phyloP scores from a whole-genome alignment of 73 alveolate species.

The Loxodes magnus region DNA sequence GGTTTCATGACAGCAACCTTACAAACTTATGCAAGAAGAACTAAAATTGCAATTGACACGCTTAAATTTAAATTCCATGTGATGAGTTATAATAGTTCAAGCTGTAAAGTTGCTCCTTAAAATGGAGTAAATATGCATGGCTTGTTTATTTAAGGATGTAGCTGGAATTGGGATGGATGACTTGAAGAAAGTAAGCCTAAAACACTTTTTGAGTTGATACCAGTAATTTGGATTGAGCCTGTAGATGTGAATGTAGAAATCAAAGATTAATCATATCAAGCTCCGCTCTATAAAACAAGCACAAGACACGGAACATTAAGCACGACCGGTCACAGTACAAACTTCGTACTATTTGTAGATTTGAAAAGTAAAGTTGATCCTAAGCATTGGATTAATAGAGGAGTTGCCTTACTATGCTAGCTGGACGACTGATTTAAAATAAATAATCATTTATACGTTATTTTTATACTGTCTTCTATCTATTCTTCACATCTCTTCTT shows the following conservation, averaged over 20 bases:
- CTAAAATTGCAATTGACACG: constrained; percentile 88
- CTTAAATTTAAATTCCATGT: constrained; percentile 77
- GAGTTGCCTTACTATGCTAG: constrained; percentile 89
- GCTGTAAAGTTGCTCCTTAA: constrained; percentile 57
- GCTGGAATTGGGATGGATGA: constrained; percentile 82
- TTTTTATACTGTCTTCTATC: too few species aligned
- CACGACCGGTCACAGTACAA: constrained; percentile 99
- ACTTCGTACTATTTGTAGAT: constrained; percentile 94
- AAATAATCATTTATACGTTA: too few species aligned
- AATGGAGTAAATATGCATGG: constrained; percentile 99
- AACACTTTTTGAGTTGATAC: constrained; percentile 87
- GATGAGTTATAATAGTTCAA: constrained; percentile 43
- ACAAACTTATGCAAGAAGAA: constrained; percentile 95
- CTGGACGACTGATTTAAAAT: constrained; percentile 32
- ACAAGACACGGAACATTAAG: constrained; percentile 97
- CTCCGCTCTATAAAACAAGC: constrained; percentile 97
- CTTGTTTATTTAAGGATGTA: constrained; percentile 95
- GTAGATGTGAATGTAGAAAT: constrained; percentile 17
- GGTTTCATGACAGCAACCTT: constrained; percentile 98
- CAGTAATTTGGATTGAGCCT: constrained; percentile 82
- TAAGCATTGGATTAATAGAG: constrained; percentile 98
- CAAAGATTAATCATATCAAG: constrained; percentile 44
- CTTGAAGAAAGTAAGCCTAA: constrained; percentile 84
- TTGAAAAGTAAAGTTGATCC: constrained; percentile 87
- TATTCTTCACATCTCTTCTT: too few species aligned